Evolutionary conservation across 2,329 filamentous ascomycete genomes (phyloP).

Genomic region (Ceratocystis harringtonii): DNA sequence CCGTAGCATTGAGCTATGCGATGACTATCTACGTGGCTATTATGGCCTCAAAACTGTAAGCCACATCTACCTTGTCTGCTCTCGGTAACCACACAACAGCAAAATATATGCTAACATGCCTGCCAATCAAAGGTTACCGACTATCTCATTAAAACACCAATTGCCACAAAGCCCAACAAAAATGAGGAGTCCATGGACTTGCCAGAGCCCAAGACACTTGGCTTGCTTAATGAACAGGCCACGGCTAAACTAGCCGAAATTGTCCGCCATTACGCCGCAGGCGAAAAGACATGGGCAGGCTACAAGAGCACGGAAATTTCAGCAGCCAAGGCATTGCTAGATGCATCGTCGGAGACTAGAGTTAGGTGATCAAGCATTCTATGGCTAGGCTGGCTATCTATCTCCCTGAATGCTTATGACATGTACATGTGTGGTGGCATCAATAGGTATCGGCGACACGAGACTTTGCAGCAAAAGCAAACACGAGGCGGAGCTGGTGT

Average conservation of each 20-base stretch:
- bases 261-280: conserved; percentile 44
- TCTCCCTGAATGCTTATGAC: not conserved
- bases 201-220: conserved; percentile 43
- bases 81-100: not conserved
- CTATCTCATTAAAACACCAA: conserved; percentile 31
- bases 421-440: not conserved
- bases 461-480: not conserved
- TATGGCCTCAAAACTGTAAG: conserved; percentile 75
- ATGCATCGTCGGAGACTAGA: conserved; percentile 33
- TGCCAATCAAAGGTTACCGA: conserved; percentile 32
- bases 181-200: conserved; percentile 37
- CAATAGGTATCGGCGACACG: not conserved
- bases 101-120: conserved; percentile 15
- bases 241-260: conserved; percentile 66
- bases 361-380: conserved; percentile 26
- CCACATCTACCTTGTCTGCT: not conserved
- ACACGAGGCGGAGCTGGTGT: not conserved
- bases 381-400: not conserved
- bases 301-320: conserved; percentile 57
- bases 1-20: conserved; percentile 82
- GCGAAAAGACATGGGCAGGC: conserved; percentile 54
- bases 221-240: conserved; percentile 55
- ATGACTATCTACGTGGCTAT: conserved; percentile 80
- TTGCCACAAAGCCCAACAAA: conserved; percentile 31
- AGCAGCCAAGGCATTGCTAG: conserved; percentile 53